Base-by-base conservation (phyloP, 257 asterid species). In the Jacaranda mimosifolia region DNA sequence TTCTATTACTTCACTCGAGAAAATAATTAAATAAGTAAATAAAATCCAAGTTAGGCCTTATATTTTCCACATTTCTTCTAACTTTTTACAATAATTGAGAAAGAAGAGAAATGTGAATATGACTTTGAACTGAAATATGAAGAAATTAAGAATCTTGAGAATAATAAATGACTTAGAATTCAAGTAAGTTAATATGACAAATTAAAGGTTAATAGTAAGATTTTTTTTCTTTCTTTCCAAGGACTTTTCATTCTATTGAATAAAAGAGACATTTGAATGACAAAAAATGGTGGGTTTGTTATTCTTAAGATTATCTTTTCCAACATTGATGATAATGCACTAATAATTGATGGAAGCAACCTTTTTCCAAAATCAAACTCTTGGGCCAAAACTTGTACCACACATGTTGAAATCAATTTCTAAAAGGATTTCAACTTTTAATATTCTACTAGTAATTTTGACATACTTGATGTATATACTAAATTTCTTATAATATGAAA, bases 111-210 rank as follows among this genome's bases (percentile, higher is more conserved):
- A 0, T 13, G 17, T 51, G 26, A 53, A 53, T 53, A n/a, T 53
- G 26, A n/a, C 26, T 53, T 4, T 53, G 7, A 53, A 53, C 59
- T 53, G 57, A 52, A 52, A 52, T 52, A 42, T 42, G 46, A 42
- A 4, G 53, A 7, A 48, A 48, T 48, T 9, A 43, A 43, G 40
- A n/a, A 19, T 65, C n/a, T 40, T 32, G 53, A 67, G 55, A 48
- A 67, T 67, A 48, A 67, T 67, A 19, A 11, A 67, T 43, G 45
- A 46, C 72, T 67, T 67, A 67, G 57, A 43, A 17, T 67, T 67
- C 15, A 67, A 15, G 70, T 17, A 63, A 66, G 38, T n/a, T 42
- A 5, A 42, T 17, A 35, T 62, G 68, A 13, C 48, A 62, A 62
- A 59, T 26, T 26, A 26, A 0, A 26, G 32, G 32, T 26, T 26